A percentile compares a stretch with the other conserved stretches of the same genome.
Evolutionary conservation across 192 early-diverging fungal genomes (phyloP).

Genomic region (Gaertneriomyces sp.): DNA sequence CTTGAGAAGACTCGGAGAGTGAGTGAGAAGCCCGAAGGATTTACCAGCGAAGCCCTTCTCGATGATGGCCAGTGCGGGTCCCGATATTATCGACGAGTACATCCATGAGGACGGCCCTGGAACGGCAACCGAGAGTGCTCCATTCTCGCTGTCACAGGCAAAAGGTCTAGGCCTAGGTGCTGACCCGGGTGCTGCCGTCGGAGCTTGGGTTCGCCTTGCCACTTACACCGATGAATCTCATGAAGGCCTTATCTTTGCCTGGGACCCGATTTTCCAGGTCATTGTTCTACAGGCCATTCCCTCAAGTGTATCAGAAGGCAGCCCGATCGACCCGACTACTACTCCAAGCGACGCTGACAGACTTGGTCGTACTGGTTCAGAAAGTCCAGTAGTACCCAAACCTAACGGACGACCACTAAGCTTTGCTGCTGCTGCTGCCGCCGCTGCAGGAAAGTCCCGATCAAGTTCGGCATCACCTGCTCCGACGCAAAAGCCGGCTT

Average conservation of each 20-base stretch:
- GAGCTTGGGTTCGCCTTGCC: conserved; percentile 22
- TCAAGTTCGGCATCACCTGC: conserved; percentile 3
- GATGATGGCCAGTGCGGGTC: not conserved
- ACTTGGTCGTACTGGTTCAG: no score
- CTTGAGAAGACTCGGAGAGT: no score
- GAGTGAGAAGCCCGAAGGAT: no score
- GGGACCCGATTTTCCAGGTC: conserved; percentile 29
- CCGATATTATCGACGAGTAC: conserved; percentile 1
- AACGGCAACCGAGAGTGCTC: not conserved
- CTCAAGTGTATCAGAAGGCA: not conserved
- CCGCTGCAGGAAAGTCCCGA: conserved; percentile 3
- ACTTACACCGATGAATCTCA: conserved; percentile 17
- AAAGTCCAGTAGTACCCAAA: not conserved
- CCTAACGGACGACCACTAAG: conserved; percentile 9
- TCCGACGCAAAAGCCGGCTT: conserved; percentile 2
- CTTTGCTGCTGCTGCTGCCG: conserved; percentile 24
- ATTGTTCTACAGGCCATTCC: conserved; percentile 33
- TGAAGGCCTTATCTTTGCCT: conserved; percentile 38
- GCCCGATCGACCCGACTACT: not conserved
- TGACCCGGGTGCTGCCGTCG: conserved; percentile 16
- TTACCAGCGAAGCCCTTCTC: no score
- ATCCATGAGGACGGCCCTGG: not conserved
- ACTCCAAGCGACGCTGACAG: not conserved
- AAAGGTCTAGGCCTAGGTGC: not conserved
- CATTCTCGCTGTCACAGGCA: not conserved